These are phyloP conservation scores for Murraya koenigii DNA, from an alignment of 345 rosid species.

Conservation along the genomic window DNA sequence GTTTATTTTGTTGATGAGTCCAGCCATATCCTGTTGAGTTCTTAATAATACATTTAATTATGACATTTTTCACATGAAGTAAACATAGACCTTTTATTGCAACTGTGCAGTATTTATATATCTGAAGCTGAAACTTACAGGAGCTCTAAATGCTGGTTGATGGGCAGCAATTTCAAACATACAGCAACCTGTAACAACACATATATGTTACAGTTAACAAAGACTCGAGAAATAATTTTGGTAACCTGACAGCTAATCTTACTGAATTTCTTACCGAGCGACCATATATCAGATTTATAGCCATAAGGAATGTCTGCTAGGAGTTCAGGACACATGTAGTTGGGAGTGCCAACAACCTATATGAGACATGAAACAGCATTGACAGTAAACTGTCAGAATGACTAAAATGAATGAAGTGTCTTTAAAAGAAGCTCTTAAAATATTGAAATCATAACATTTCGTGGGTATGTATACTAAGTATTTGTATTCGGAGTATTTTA, in stretches of 20 bases:
- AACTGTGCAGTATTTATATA: neutral
- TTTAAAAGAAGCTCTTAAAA: slow-evolving; percentile 1
- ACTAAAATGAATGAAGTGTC: neutral
- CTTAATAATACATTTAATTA: neutral
- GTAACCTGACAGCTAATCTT: slow-evolving; percentile 2
- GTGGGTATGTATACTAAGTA: neutral
- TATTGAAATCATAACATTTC: neutral
- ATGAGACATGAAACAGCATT: slow-evolving; percentile 6
- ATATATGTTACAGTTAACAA: slow-evolving; percentile 17
- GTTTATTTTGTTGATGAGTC: slow-evolving; percentile 87
- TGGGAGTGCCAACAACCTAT: slow-evolving; percentile 90
- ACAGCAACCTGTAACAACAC: slow-evolving; percentile 78
- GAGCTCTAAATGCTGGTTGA: slow-evolving; percentile 93
- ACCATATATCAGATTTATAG: slow-evolving; percentile 97
- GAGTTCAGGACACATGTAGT: slow-evolving; percentile 94
- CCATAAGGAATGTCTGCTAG: slow-evolving; percentile 89
- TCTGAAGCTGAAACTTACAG: slow-evolving; percentile 46
- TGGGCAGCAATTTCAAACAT: slow-evolving; percentile 95
- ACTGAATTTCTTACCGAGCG: slow-evolving; percentile 64
- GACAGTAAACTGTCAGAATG: neutral
- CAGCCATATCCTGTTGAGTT: slow-evolving; percentile 74
- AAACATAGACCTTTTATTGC: neutral
- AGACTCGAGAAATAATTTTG: neutral
- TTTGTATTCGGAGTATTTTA: neutral
- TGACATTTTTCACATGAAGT: neutral